A percentile compares a stretch with the other conserved stretches of the same genome.
Conservation (phyloP, 192 early-diverging fungal species). For the Entophlyctis helioformis region DNA sequence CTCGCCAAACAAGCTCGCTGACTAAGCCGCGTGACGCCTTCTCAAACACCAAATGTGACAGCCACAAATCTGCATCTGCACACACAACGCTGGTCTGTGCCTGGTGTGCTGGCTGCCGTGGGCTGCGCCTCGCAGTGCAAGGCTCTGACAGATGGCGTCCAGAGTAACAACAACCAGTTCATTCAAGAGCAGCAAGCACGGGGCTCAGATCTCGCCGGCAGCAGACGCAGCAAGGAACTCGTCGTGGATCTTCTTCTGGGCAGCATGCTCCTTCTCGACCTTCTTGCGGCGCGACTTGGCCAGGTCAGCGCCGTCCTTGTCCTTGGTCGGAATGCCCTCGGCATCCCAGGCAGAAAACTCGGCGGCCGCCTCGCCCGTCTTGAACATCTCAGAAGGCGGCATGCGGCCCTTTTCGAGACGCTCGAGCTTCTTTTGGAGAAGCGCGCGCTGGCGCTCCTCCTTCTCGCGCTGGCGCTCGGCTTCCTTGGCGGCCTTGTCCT, state of each 20-base stretch:
- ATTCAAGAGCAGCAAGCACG: too few relatives aligned
- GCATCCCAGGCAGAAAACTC: constrained; percentile 64
- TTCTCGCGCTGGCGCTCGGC: constrained; percentile 49
- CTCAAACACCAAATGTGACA: too few relatives aligned
- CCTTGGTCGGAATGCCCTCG: constrained; percentile 74
- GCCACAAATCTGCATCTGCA: too few relatives aligned
- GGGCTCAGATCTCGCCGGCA: too few relatives aligned
- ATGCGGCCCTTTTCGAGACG: constrained; percentile 67
- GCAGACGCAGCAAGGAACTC: too few relatives aligned
- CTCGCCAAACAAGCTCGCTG: too few relatives aligned
- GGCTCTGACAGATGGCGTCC: too few relatives aligned
- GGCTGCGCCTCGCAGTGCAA: too few relatives aligned
- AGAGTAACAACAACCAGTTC: too few relatives aligned
- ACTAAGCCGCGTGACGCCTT: too few relatives aligned
- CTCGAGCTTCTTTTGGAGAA: constrained; percentile 46
- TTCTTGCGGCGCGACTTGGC: constrained; percentile 78
- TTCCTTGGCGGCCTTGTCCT: constrained; percentile 58
- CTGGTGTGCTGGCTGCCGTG: too few relatives aligned
- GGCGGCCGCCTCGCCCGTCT: constrained; percentile 34
- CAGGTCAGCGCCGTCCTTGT: constrained; percentile 69
- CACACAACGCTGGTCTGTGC: too few relatives aligned
- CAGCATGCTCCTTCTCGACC: constrained; percentile 72
- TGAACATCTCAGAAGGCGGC: constrained; percentile 75
- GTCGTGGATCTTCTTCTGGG: constrained; percentile 79
- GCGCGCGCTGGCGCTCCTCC: constrained; percentile 28